phyloP scores from a whole-genome alignment of 2,329 filamentous ascomycete species.

The Diatrype stigma region DNA sequence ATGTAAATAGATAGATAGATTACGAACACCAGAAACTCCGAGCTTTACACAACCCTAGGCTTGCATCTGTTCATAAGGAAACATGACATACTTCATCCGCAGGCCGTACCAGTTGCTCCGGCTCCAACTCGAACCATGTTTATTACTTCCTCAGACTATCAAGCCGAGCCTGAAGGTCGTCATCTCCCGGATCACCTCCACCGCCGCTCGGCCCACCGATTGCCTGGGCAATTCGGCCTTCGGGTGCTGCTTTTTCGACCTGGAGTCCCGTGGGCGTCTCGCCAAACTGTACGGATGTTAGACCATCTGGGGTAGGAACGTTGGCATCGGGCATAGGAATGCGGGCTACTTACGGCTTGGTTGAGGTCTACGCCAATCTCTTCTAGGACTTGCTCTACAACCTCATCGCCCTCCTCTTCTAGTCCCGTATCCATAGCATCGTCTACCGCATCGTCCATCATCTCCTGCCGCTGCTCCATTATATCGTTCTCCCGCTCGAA shows the following conservation, averaged over 20 bases:
- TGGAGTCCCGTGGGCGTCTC: constrained; percentile 86
- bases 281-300: constrained; percentile 62
- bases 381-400: constrained; percentile 93
- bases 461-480: constrained; percentile 98
- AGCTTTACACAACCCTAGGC: background rate
- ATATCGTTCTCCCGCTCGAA: constrained; percentile 99
- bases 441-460: constrained; percentile 99
- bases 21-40: background rate
- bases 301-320: constrained; percentile 9
- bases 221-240: constrained; percentile 80
- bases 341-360: constrained; percentile 64
- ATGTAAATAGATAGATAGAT: background rate
- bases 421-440: constrained; percentile 87
- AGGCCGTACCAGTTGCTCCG: background rate
- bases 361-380: constrained; percentile 94
- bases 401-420: constrained; percentile 94
- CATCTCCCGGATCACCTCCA: constrained; percentile 64
- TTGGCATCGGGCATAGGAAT: background rate
- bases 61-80: background rate
- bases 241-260: constrained; percentile 64
- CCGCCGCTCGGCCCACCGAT: constrained; percentile 61
- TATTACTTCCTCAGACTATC: constrained; percentile 70
- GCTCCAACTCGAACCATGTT: background rate
- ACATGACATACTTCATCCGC: background rate
- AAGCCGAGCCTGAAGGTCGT: constrained; percentile 89